Percentiles rank a stretch among this genome's conserved stretches.
Conservation (phyloP, 106 monocot genomes). For the Apostasia shenzhenica region DNA sequence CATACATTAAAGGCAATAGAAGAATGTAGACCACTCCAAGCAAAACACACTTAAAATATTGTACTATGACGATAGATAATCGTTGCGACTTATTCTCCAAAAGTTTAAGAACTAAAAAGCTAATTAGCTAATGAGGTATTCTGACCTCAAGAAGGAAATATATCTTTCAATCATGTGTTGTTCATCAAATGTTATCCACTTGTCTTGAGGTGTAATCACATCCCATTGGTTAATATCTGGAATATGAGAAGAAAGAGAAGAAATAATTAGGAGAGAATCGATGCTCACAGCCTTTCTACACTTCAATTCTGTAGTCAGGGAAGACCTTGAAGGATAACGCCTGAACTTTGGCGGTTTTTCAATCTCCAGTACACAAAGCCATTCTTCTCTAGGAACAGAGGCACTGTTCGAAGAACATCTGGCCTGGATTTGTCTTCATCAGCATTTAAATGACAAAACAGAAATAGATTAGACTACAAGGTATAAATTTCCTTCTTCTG, state of each 20-base stretch:
- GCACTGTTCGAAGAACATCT: constrained; percentile 38
- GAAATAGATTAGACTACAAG: neutral
- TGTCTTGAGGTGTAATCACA: constrained; percentile 19
- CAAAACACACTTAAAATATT: neutral
- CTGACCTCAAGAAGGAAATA: constrained; percentile 34
- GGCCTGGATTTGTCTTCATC: constrained; percentile 26
- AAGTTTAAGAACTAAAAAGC: neutral
- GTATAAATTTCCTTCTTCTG: too few species aligned
- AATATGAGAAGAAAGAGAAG: neutral
- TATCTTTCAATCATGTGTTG: constrained; percentile 26
- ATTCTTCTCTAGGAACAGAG: constrained; percentile 20
- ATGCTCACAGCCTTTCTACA: neutral
- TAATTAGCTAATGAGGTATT: neutral
- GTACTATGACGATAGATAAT: neutral
- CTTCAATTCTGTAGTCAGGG: neutral
- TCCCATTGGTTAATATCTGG: constrained; percentile 33
- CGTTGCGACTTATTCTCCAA: neutral
- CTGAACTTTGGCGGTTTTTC: constrained; percentile 10
- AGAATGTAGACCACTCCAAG: neutral
- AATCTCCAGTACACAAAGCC: constrained; percentile 41
- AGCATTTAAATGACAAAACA: neutral
- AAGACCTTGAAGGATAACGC: constrained; percentile 48
- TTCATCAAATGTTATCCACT: constrained; percentile 37
- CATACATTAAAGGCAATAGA: neutral
- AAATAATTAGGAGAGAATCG: neutral